These are phyloP conservation scores for Erysimum pusillum DNA, from an alignment of 441 rosid species.

Conservation along the genomic window DNA sequence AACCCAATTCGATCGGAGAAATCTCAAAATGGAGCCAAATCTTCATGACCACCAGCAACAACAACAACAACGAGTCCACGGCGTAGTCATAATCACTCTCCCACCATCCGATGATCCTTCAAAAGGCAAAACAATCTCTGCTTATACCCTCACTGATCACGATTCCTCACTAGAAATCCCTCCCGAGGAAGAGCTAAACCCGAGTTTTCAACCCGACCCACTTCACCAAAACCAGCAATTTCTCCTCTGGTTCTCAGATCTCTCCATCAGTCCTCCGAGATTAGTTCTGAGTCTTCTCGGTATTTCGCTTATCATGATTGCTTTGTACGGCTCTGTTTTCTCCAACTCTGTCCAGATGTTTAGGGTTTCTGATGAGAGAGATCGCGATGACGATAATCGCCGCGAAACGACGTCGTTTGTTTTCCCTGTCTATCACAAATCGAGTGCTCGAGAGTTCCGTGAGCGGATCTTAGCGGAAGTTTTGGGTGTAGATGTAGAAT, in stretches of 20 bases:
- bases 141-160: conserved; percentile 69
- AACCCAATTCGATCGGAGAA: conserved; percentile 31
- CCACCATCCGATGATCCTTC: conserved; percentile 86
- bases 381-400: conserved; percentile 48
- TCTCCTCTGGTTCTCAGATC: conserved; percentile 47
- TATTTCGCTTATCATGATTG: conserved; percentile 65
- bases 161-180: conserved; percentile 38
- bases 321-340: conserved; percentile 55
- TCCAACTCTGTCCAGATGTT: conserved; percentile 54
- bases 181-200: conserved; percentile 38
- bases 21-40: conserved; percentile 60
- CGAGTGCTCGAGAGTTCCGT: conserved; percentile 50
- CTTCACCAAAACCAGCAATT: conserved; percentile 50
- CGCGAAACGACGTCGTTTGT: conserved; percentile 58
- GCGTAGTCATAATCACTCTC: conserved; percentile 84
- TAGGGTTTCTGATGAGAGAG: conserved; percentile 47
- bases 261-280: conserved; percentile 49
- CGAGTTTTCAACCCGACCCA: conserved; percentile 47
- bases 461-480: conserved; percentile 57
- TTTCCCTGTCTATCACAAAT: conserved; percentile 79
- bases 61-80: conserved; percentile 43
- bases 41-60: conserved; percentile 37
- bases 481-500: conserved; percentile 50
- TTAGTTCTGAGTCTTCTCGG: conserved; percentile 58
- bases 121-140: conserved; percentile 88